Conservation (phyloP, 345 rosid species). For the Brassica rapa region DNA sequence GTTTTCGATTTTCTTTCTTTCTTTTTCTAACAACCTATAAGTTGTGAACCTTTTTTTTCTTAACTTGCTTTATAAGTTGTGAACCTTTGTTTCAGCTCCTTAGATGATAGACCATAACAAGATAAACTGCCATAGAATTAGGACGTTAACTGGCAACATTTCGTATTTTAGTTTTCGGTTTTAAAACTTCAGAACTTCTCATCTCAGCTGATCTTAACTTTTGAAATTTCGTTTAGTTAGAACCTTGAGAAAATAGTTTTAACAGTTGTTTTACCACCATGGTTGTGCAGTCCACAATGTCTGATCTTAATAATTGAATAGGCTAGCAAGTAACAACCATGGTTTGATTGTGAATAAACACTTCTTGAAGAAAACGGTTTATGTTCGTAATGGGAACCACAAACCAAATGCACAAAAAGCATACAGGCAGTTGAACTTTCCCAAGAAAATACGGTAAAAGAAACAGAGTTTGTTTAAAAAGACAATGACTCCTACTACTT, state of each 20-base stretch:
- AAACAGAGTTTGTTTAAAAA: not conserved
- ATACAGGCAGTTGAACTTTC: not conserved
- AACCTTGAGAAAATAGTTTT: not conserved
- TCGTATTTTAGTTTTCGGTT: not conserved
- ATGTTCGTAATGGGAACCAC: slow-evolving; percentile 8
- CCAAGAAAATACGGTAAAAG: not conserved
- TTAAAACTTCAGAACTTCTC: not conserved
- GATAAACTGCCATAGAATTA: not conserved
- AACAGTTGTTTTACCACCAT: not conserved
- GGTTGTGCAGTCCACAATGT: not conserved
- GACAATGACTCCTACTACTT: not conserved
- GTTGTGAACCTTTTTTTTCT: too few relatives aligned
- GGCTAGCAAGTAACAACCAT: not conserved
- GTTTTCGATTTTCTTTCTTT: not conserved
- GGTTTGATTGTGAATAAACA: not conserved
- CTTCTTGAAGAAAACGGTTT: not conserved
- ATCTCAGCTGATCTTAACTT: too few relatives aligned
- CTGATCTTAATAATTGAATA: not conserved
- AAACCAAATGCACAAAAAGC: slow-evolving; percentile 29
- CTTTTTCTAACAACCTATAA: not conserved
- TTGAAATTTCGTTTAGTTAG: too few relatives aligned
- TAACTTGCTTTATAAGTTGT: not conserved
- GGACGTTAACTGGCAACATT: not conserved
- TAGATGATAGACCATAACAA: not conserved
- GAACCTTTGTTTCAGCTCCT: not conserved